phyloP scores from a whole-genome alignment of 257 asterid genomes.

The Salvia hispanica region DNA sequence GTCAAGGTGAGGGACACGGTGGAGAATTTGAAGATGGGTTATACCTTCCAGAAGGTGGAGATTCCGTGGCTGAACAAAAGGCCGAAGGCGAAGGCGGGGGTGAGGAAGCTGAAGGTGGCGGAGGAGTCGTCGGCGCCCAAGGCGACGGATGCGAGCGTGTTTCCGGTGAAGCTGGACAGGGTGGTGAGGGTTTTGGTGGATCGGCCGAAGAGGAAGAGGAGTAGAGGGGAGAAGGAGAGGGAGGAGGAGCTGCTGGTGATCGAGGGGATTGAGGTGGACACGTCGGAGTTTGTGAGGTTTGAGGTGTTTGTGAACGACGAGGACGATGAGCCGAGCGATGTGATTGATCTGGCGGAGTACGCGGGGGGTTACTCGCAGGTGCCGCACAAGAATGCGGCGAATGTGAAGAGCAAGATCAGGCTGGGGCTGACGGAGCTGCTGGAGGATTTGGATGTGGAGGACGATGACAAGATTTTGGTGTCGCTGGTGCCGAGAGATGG shows the following conservation, averaged over 20 bases:
- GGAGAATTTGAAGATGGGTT: slow-evolving; percentile 40
- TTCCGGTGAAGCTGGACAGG: slow-evolving; percentile 44
- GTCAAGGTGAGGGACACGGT: slow-evolving; percentile 39
- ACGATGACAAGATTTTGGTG: slow-evolving; percentile 49
- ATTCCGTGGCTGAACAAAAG: slow-evolving; percentile 41
- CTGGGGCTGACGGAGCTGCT: slow-evolving; percentile 44
- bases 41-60: slow-evolving; percentile 33
- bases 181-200: slow-evolving; percentile 44
- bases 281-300: slow-evolving; percentile 35
- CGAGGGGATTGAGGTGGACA: slow-evolving; percentile 45
- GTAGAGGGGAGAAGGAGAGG: slow-evolving; percentile 26
- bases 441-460: slow-evolving; percentile 50
- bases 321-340: slow-evolving; percentile 33
- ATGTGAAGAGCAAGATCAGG: slow-evolving; percentile 28
- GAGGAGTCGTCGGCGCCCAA: slow-evolving; percentile 26
- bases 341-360: slow-evolving; percentile 47
- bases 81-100: slow-evolving; percentile 32
- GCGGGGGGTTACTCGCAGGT: slow-evolving; percentile 46
- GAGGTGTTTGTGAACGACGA: slow-evolving; percentile 57
- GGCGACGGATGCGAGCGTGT: slow-evolving; percentile 2
- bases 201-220: slow-evolving; percentile 39
- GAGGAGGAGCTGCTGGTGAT: slow-evolving; percentile 49
- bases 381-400: slow-evolving; percentile 40
- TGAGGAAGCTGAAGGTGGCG: slow-evolving; percentile 24
- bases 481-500: slow-evolving; percentile 46